Evolutionary conservation across 345 rosid genomes (phyloP).

Genomic region (Ceriops decandra): DNA sequence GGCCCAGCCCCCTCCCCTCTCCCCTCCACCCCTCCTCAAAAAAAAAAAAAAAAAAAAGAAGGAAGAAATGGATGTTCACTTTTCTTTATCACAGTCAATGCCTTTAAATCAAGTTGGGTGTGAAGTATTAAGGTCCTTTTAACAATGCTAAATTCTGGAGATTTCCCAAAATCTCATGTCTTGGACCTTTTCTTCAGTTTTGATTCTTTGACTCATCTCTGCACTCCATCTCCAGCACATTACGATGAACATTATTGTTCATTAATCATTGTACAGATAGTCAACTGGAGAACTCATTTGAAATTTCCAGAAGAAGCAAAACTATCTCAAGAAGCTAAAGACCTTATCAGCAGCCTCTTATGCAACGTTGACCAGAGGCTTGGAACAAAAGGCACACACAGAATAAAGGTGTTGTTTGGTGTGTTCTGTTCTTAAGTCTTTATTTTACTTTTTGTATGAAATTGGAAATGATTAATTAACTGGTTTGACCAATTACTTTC

Average conservation of each 20-base stretch:
- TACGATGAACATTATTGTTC: neutral
- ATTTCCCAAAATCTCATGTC: no score
- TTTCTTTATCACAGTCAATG: neutral
- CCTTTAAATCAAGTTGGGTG: no score
- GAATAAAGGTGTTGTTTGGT: constrained; percentile 46
- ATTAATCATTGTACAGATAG: constrained; percentile 43
- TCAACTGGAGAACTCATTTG: constrained; percentile 59
- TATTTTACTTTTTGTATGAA: neutral
- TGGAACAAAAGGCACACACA: constrained; percentile 61
- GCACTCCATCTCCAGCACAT: no score
- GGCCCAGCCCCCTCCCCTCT: no score
- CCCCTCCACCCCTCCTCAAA: no score
- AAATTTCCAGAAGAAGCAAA: constrained; percentile 66
- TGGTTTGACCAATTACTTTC: constrained; percentile 7
- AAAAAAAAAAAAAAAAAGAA: no score
- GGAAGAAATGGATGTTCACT: neutral
- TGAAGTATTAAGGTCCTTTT: no score
- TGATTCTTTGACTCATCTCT: no score
- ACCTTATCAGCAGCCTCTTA: constrained; percentile 51
- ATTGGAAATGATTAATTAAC: neutral
- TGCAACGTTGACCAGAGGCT: constrained; percentile 64
- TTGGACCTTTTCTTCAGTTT: no score
- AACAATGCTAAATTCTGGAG: no score
- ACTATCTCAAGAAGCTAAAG: constrained; percentile 55
- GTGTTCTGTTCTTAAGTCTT: constrained; percentile 11